These are phyloP conservation scores for Elsinoe arachidis DNA, from an alignment of 2,329 filamentous ascomycete species.

Conservation along the genomic window DNA sequence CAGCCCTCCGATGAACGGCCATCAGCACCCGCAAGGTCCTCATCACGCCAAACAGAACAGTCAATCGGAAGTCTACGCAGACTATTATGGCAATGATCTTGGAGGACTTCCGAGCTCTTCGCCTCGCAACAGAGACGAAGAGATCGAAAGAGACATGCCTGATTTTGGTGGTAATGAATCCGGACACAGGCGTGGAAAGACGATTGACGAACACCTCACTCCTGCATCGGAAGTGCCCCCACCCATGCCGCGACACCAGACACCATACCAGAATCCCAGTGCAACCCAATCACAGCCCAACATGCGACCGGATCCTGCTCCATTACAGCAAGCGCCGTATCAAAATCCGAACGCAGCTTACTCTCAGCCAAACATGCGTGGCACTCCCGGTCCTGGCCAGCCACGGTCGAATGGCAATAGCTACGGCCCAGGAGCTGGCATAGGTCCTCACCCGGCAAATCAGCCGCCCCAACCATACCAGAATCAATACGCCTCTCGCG, in stretches of 20 bases:
- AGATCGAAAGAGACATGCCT: conserved; percentile 51
- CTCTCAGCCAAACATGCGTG: neutral
- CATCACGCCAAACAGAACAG: conserved; percentile 29
- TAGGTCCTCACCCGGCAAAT: conserved; percentile 9
- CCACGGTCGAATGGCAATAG: neutral
- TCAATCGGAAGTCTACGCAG: conserved; percentile 44
- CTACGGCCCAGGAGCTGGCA: neutral
- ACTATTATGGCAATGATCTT: conserved; percentile 33
- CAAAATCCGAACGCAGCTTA: neutral
- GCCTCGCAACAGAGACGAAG: conserved; percentile 30
- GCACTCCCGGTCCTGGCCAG: neutral
- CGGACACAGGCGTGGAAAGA: conserved; percentile 23
- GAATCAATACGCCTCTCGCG: conserved; percentile 10
- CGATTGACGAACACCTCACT: conserved; percentile 25
- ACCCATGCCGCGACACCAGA: conserved; percentile 35
- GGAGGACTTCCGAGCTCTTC: conserved; percentile 18
- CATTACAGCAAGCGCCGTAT: neutral
- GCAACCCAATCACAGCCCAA: conserved; percentile 11
- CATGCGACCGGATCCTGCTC: neutral
- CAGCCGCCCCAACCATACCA: conserved; percentile 12
- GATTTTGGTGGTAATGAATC: conserved; percentile 45
- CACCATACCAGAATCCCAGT: conserved; percentile 51
- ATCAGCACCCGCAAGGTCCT: conserved; percentile 1
- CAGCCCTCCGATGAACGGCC: neutral
- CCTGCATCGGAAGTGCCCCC: conserved; percentile 12